phyloP scores from a whole-genome alignment of 2,329 filamentous ascomycete genomes.

The Tolypocladium inflatum region DNA sequence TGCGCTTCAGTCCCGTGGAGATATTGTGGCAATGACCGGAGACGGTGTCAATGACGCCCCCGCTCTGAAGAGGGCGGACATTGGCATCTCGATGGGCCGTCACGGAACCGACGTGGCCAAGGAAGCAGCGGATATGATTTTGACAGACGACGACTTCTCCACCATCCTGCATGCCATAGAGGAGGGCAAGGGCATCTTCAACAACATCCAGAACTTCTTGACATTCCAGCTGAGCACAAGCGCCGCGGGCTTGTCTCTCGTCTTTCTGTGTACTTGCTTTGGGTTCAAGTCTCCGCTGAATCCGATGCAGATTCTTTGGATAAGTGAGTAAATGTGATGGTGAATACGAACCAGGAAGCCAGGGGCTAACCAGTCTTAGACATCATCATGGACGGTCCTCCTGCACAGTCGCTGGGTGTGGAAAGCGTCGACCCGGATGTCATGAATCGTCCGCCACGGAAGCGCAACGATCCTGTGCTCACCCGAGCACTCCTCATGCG shows the following conservation, averaged over 20 bases:
- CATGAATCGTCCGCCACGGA: constrained; percentile 79
- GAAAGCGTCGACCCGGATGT: constrained; percentile 91
- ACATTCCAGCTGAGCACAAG: constrained; percentile 98
- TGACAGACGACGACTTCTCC: constrained; percentile 82
- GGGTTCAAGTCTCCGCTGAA: constrained; percentile 95
- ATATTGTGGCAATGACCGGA: constrained; percentile 98
- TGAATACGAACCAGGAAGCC: too few species aligned
- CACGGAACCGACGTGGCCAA: constrained; percentile 96
- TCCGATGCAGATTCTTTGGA: constrained; percentile 99
- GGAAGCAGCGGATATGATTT: constrained; percentile 87
- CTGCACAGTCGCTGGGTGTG: constrained; percentile 91
- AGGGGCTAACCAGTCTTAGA: constrained; percentile 43
- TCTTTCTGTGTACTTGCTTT: constrained; percentile 84
- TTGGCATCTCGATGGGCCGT: constrained; percentile 93
- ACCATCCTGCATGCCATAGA: constrained; percentile 93
- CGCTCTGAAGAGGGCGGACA: constrained; percentile 92
- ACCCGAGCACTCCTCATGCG: constrained; percentile 73
- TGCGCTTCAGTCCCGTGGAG: constrained; percentile 82
- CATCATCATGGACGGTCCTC: constrained; percentile 98
- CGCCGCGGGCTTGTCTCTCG: constrained; percentile 82
- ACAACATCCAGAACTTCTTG: constrained; percentile 98
- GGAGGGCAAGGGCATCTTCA: constrained; percentile 98
- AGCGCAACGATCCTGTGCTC: constrained; percentile 82
- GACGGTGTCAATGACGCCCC: constrained; percentile 98
- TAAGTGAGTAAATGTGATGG: constrained; percentile 58